A percentile compares a stretch with the other conserved stretches of the same genome.
phyloP scores from a whole-genome alignment of 768 basidiomycete genomes.

The Tricholoma sp. region DNA sequence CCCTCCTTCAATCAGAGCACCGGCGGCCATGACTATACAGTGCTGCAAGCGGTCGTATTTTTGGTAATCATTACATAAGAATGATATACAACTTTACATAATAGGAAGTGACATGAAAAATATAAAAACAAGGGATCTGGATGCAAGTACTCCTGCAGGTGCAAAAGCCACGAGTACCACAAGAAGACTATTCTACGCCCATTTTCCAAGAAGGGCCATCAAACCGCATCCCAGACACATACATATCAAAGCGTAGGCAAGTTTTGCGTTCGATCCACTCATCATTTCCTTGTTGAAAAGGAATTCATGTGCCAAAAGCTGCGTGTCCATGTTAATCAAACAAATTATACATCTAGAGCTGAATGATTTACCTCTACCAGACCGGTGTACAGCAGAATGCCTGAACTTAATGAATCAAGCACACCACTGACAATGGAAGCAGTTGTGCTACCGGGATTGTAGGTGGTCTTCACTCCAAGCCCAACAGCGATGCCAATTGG shows the following conservation, averaged over 20 bases:
- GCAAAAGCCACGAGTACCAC: no score
- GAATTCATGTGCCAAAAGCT: conserved; percentile 94
- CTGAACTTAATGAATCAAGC: conserved; percentile 80
- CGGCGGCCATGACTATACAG: neutral
- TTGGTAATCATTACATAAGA: no score
- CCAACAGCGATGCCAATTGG: conserved; percentile 88
- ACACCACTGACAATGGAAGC: conserved; percentile 82
- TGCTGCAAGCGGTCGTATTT: no score
- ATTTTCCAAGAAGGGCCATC: conserved; percentile 89
- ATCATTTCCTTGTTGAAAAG: conserved; percentile 86
- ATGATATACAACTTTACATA: no score
- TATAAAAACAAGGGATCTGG: no score
- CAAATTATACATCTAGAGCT: neutral
- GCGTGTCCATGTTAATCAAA: conserved; percentile 12
- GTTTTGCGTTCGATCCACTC: conserved; percentile 53
- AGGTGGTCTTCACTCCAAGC: conserved; percentile 66
- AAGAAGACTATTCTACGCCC: conserved; percentile 69
- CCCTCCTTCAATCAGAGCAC: neutral
- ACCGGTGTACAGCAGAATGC: conserved; percentile 85
- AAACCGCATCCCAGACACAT: conserved; percentile 80
- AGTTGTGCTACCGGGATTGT: conserved; percentile 74
- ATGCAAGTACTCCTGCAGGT: no score
- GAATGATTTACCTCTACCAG: conserved; percentile 11
- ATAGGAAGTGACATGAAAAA: no score
- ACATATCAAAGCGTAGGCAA: conserved; percentile 69